phyloP scores from a whole-genome alignment of 176 grass and related monocot species.

The Aegilops speltoides region DNA sequence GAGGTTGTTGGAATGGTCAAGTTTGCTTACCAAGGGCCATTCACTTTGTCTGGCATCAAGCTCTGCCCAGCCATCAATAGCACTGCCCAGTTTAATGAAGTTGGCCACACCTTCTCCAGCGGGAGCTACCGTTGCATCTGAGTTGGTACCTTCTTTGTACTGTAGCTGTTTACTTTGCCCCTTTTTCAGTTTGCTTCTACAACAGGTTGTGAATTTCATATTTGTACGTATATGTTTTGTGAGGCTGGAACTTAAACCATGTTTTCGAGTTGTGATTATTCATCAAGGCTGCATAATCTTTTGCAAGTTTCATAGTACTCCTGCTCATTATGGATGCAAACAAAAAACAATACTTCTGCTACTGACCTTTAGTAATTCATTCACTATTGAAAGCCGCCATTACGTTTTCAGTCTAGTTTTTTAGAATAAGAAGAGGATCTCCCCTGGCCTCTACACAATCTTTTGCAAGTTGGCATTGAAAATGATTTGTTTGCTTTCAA shows the following conservation, averaged over 20 bases:
- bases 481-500: background rate
- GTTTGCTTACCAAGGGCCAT: conserved; percentile 72
- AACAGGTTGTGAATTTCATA: conserved; percentile 31
- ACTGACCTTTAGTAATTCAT: background rate
- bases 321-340: background rate
- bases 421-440: background rate
- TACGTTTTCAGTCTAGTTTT: background rate
- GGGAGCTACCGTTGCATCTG: conserved; percentile 83
- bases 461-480: background rate
- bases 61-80: conserved; percentile 69
- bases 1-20: conserved; percentile 87
- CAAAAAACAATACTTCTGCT: background rate
- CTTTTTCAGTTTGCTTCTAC: conserved; percentile 41
- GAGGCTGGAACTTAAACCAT: conserved; percentile 37
- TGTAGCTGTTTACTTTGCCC: conserved; percentile 9
- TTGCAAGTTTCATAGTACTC: background rate
- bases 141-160: conserved; percentile 48
- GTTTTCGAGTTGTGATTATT: conserved; percentile 32
- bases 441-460: background rate
- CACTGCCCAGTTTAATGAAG: conserved; percentile 76
- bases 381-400: background rate
- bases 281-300: background rate
- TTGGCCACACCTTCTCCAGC: conserved; percentile 74
- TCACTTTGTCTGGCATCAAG: conserved; percentile 83
- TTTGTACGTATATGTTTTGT: conserved; percentile 44